Evolutionary conservation across 1,284 basidiomycete genomes (phyloP), one percentile per base, ranked within the genome.

Genomic region (Caloboletus firmus): DNA sequence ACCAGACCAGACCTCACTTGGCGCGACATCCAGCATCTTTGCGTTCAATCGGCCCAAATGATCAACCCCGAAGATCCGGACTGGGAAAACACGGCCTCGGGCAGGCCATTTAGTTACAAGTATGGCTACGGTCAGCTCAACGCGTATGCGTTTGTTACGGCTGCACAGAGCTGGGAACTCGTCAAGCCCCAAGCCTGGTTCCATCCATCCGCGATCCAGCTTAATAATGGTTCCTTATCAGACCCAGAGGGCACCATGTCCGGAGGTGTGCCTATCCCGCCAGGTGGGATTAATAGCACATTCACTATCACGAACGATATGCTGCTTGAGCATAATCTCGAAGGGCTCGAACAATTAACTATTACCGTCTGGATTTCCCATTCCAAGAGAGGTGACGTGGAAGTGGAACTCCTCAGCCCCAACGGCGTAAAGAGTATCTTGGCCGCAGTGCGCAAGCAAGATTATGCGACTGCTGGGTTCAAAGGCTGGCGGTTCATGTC

Each of bases 401-500:
- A 98, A 72, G 92, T 98, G 35, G 88, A 93, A 68, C 71, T 99
- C 43, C 72, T 79, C 17, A 96, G 93, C 66, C 97, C 97, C 0
- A 84, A 85, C 54, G 93, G 94, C 8, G 80, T 98, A 59, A 88
- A 79, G 66, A 97, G 93, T 66, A 79, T 98, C 10, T 75, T 99
- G 37, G 95, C 91, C 22, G 82, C 84, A 12, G 79, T 79, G 48
- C 82, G 97, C 54, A 71, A 79, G 32, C 81, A 79, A 37, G 97
- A 99, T 68, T 71, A 74, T 44, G 88, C 83, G 13, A 70, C 66
- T 5, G 80, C 78, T 11, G 97, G 97, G 6, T 97, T 83, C 71
- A 84, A 85, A 26, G 95, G 94, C 0, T 99, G 97, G 97, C 89
- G 84, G 20, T 99, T 99, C 70, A 99, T 98, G 95, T 85, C 87